phyloP scores from a whole-genome alignment of 148 eudicot species.

The Rheum nobile region DNA sequence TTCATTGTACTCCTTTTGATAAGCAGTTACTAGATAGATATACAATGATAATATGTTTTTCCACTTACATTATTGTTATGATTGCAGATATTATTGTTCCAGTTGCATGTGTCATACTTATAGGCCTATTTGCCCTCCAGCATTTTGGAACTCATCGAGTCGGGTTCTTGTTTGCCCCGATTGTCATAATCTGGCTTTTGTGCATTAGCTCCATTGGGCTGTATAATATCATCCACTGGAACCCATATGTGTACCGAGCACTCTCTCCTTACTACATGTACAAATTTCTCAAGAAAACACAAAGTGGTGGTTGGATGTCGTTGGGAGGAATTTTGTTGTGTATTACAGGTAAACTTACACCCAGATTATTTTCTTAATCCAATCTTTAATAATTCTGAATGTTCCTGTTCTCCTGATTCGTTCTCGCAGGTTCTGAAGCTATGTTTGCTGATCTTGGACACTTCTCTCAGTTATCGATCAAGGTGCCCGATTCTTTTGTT shows the following conservation, averaged over 20 bases:
- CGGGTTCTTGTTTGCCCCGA: constrained; percentile 69
- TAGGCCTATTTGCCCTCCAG: constrained; percentile 63
- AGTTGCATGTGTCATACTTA: constrained; percentile 50
- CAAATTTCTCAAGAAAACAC: constrained; percentile 57
- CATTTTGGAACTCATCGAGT: constrained; percentile 77
- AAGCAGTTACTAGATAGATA: not conserved
- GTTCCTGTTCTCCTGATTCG: not conserved
- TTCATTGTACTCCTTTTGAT: not conserved
- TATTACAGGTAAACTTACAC: constrained; percentile 37
- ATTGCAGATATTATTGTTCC: constrained; percentile 68
- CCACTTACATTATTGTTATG: not conserved
- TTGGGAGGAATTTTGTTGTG: constrained; percentile 61
- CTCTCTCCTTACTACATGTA: constrained; percentile 60
- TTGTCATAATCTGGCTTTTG: constrained; percentile 52
- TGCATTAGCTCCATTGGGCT: constrained; percentile 54
- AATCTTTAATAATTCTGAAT: not conserved
- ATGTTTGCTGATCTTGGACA: constrained; percentile 83
- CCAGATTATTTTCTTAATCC: not conserved
- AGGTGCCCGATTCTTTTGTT: constrained; percentile 18
- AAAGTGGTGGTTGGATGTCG: constrained; percentile 55
- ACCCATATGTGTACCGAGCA: constrained; percentile 56
- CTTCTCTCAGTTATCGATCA: constrained; percentile 58
- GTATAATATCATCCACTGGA: constrained; percentile 60
- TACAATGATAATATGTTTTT: not conserved
- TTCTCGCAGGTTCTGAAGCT: constrained; percentile 60